Conservation (phyloP, 495 filamentous ascomycete species). For the Jackrogersella minutella region DNA sequence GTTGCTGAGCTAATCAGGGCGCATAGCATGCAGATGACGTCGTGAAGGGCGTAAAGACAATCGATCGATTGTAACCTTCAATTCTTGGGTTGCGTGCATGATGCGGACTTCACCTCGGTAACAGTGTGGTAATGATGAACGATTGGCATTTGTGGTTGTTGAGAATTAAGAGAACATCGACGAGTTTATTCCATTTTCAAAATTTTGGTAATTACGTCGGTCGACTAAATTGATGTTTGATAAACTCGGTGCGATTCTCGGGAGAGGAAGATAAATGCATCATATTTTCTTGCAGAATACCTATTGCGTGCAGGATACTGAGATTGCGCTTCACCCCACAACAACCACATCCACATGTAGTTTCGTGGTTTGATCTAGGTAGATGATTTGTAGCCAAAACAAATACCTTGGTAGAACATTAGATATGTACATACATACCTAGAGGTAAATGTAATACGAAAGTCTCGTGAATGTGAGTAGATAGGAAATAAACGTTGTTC, state of each 20-base stretch:
- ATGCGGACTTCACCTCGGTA: constrained; percentile 24
- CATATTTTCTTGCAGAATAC: too few relatives aligned
- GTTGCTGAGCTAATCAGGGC: constrained; percentile 15
- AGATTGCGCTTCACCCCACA: too few relatives aligned
- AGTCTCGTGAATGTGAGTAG: neutral
- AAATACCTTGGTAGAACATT: too few relatives aligned
- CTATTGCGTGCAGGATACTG: too few relatives aligned
- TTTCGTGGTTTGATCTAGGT: too few relatives aligned
- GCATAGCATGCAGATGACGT: constrained; percentile 25
- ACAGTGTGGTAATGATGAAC: neutral
- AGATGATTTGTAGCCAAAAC: too few relatives aligned
- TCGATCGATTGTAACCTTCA: constrained; percentile 15
- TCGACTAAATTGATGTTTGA: too few relatives aligned
- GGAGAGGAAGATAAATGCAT: too few relatives aligned
- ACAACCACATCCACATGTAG: too few relatives aligned
- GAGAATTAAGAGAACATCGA: neutral
- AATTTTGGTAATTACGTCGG: too few relatives aligned
- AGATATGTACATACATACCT: neutral
- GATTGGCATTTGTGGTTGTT: neutral
- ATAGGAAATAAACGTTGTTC: neutral
- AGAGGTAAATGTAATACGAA: neutral
- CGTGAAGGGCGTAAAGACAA: constrained; percentile 28
- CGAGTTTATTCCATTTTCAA: too few relatives aligned
- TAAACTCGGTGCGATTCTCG: too few relatives aligned
- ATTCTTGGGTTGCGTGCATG: constrained; percentile 16